Evolutionary conservation across 768 basidiomycete species (phyloP).

Genomic region (Russula virescens): DNA sequence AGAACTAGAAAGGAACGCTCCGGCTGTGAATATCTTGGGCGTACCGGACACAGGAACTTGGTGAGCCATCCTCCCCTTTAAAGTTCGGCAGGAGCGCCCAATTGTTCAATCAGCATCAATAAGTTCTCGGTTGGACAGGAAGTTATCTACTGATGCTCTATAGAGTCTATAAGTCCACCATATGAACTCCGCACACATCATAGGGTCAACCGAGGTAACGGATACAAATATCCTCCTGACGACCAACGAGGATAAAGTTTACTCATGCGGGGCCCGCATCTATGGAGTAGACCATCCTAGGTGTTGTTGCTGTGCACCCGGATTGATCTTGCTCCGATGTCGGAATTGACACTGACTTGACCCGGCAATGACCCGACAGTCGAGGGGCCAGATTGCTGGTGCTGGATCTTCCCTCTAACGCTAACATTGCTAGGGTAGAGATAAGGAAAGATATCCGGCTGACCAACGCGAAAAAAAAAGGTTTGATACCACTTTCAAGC

Average conservation of each 20-base stretch:
- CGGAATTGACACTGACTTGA: not conserved
- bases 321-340: constrained; percentile 5
- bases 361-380: not conserved
- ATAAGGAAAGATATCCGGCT: no score
- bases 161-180: no score
- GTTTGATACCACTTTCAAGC: not conserved
- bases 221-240: not conserved
- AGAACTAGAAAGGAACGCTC: no score
- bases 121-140: no score
- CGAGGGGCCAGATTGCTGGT: not conserved
- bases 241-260: not conserved
- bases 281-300: not conserved
- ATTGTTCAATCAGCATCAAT: no score
- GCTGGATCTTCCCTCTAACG: not conserved
- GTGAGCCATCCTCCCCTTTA: no score
- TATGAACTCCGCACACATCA: not conserved
- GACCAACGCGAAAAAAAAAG: no score
- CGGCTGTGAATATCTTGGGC: no score
- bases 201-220: not conserved
- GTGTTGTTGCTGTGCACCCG: constrained; percentile 4
- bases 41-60: no score
- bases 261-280: not conserved
- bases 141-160: no score
- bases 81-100: no score
- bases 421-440: not conserved